Conservation (phyloP, 2,329 filamentous ascomycete genomes). For the Colletotrichum somersetense region DNA sequence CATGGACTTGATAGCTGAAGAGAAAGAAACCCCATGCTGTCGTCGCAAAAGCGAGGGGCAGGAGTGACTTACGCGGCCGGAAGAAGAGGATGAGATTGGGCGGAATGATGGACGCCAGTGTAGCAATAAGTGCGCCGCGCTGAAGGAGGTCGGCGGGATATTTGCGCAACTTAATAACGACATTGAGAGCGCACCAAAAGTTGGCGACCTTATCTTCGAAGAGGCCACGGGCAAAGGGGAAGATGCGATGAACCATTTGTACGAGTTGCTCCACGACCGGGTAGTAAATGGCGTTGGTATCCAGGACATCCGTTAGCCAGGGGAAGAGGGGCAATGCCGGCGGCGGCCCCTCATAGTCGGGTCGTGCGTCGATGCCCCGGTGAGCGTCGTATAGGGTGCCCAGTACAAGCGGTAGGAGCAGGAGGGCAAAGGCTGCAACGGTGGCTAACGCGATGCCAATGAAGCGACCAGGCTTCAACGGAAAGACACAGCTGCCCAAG, state of each 20-base stretch:
- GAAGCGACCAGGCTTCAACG: conserved; percentile 77
- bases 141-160: conserved; percentile 81
- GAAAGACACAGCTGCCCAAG: conserved; percentile 86
- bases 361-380: conserved; percentile 69
- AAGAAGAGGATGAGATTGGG: conserved; percentile 85
- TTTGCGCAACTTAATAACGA: conserved; percentile 85
- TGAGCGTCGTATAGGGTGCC: conserved; percentile 78
- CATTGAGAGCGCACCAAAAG: conserved; percentile 94
- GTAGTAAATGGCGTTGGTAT: conserved; percentile 78
- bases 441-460: conserved; percentile 82
- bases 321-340: conserved; percentile 73
- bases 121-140: conserved; percentile 79
- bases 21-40: conserved; percentile 98
- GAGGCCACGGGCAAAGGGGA: conserved; percentile 93
- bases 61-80: conserved; percentile 79
- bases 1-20: conserved; percentile 97
- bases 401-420: conserved; percentile 81
- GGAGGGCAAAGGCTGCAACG: conserved; percentile 76
- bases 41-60: conserved; percentile 84
- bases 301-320: conserved; percentile 68
- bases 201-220: conserved; percentile 99
- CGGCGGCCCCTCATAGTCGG: conserved; percentile 69
- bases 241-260: conserved; percentile 91
- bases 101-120: conserved; percentile 80
- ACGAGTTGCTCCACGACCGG: conserved; percentile 81